Base-by-base conservation (phyloP, 306 rosid genomes). In the Biancaea sappan region DNA sequence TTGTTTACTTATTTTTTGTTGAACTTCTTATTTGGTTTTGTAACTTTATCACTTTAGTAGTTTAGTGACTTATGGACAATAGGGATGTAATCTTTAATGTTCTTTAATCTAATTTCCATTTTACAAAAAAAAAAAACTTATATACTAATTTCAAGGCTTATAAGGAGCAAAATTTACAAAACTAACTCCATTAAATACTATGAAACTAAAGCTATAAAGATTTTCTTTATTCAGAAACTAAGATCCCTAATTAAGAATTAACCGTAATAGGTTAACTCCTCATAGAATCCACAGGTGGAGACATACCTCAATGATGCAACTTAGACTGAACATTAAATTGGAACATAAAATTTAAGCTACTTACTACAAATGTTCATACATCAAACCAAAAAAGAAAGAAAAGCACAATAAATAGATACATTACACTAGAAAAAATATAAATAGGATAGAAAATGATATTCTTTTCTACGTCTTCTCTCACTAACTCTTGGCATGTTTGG, bases 381-480 rank as follows among this genome's bases (percentile, higher is more conserved):
- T 7, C 50, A 56, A 24, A 44, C 41, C 52, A 60, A 60, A 26
- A 71, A n/a, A 72, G 37, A 71, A 79, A 41, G 54, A 31, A 41
- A 16, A 26, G 60, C 51, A 51, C 57, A 48, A 43, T 66, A n/a
- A 75, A 34, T 43, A 75, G 57, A 69, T 56, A 75, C n/a, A 62
- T 75, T 32, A 26, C 6, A 60, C 65, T 50, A 63, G 13, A 21
- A 8, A 26, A 26, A 26, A 14, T 1, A 72, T n/a, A 40, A 21
- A 19, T 14, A 24, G 48, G 24, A 66, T 21, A 50, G 28, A 78
- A 75, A 91, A 95, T 98, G 99, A 95, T 95, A 95, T 95, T 95
- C 98, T 79, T 92, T 95, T 74, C 93, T 80, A 18, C 89, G 93
- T 47, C 99, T 98, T 73, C 80, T 90, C 78, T 95, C 99, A 84